These are phyloP conservation scores for Cercospora sesami DNA, from an alignment of 2,329 filamentous ascomycete species.

Conservation along the genomic window DNA sequence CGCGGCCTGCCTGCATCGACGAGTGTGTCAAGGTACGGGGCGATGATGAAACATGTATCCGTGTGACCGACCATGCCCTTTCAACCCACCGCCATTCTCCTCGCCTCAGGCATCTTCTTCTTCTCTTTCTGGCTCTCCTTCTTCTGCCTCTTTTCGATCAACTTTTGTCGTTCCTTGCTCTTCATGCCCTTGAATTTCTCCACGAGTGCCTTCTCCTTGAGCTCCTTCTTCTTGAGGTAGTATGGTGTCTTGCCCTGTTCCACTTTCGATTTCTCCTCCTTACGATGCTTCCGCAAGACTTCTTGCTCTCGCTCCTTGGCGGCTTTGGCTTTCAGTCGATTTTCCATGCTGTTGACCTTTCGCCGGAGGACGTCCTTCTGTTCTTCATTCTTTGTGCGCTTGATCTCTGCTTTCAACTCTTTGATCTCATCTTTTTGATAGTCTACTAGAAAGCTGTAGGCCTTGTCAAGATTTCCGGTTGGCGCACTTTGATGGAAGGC, in stretches of 20 bases:
- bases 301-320: slow-evolving; percentile 68
- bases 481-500: slow-evolving; percentile 53
- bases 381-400: slow-evolving; percentile 63
- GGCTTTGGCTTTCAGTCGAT: slow-evolving; percentile 68
- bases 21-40: neutral
- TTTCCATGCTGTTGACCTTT: slow-evolving; percentile 75
- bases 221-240: slow-evolving; percentile 84
- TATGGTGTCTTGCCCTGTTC: slow-evolving; percentile 89
- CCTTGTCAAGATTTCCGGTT: slow-evolving; percentile 58
- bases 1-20: neutral
- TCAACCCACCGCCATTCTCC: slow-evolving; percentile 33
- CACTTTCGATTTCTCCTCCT: slow-evolving; percentile 79
- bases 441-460: slow-evolving; percentile 84
- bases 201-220: slow-evolving; percentile 80
- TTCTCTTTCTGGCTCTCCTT: slow-evolving; percentile 85
- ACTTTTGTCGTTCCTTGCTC: slow-evolving; percentile 77
- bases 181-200: slow-evolving; percentile 82
- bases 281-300: slow-evolving; percentile 72
- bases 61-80: too few species aligned
- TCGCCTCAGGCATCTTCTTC: slow-evolving; percentile 55
- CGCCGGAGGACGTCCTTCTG: slow-evolving; percentile 71
- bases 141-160: slow-evolving; percentile 84
- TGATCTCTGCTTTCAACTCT: slow-evolving; percentile 67
- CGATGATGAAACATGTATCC: neutral
- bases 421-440: slow-evolving; percentile 84